Base-by-base conservation (phyloP, 495 filamentous ascomycete species). In the Trichoderma asperelloides region DNA sequence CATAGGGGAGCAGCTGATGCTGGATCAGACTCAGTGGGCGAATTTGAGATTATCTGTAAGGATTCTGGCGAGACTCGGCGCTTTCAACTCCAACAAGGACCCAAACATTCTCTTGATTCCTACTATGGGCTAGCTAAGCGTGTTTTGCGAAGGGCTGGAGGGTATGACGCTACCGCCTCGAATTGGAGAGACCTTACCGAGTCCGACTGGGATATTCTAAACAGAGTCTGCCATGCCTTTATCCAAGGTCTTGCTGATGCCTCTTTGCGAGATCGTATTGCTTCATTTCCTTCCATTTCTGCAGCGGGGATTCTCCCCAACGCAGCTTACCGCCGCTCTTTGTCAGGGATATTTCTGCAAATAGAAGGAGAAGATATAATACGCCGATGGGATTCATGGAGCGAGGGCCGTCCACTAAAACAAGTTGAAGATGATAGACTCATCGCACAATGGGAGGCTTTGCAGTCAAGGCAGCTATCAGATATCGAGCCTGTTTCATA, bases 361-460 rank as follows among this genome's bases (percentile, higher is more conserved):
- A 69, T 79, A 6, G 84, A 87, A 65, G 83, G 84, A 21, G 83
- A 85, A 68, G 68, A 70, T 8, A 70, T 84, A 39, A 74, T 77
- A 7, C 69, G 77, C 68, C 68, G 74, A 12, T 86, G 78, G 79
- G 81, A 84, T 23, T 23, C 30, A 2, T 64, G 62, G 62, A 13
- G 12, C 12, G 55, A 60, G 55, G 27, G 55, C 11, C 27, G 27
- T 60, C 27, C 23, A 4, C 33, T 64, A 11, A 43, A 13, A 30
- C 62, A 43, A 3, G 30, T n/a, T 11, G 73, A 71, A n/a, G 78
- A 74, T 30, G 65, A 77, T 47, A 69, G 43, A 8, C 16, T 66
- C 0, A 63, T 85, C 21, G 72, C 69, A 25, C 62, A 68, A 11
- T 87, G 84, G 84, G 73, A 69, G 33, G 47, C 70, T 0, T 64